Percentiles rank a stretch among this genome's conserved stretches.
These are phyloP conservation scores for Candida stauntonica DNA, from an alignment of 805 yeast genomes.

Conservation along the genomic window DNA sequence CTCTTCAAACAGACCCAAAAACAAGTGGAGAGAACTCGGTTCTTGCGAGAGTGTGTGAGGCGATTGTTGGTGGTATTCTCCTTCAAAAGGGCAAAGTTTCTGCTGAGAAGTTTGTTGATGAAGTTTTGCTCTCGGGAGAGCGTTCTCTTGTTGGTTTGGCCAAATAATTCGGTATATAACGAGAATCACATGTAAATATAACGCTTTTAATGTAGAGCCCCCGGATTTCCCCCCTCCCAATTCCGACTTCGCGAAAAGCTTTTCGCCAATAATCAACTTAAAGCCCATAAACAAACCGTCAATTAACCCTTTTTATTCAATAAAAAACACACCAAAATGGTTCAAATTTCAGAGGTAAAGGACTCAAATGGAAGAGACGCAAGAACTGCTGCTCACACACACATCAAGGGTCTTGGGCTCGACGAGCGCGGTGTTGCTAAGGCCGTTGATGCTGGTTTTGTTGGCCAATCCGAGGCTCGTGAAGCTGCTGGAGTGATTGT, in stretches of 20 bases:
- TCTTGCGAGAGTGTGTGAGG: constrained; percentile 48
- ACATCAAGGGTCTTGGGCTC: constrained; percentile 89
- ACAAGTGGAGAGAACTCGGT: constrained; percentile 55
- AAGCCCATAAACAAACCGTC: not conserved
- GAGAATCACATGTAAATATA: not conserved
- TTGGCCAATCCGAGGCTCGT: constrained; percentile 67
- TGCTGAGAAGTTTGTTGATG: constrained; percentile 57
- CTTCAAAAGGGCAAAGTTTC: constrained; percentile 53
- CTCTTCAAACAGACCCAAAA: constrained; percentile 38
- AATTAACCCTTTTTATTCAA: too few relatives aligned
- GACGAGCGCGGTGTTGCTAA: constrained; percentile 88
- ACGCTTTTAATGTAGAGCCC: not conserved
- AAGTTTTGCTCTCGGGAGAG: constrained; percentile 35
- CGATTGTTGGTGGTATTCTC: constrained; percentile 67
- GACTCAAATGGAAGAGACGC: constrained; percentile 47
- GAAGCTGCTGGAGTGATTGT: constrained; percentile 95
- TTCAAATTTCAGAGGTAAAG: constrained; percentile 72
- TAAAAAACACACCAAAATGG: constrained; percentile 42
- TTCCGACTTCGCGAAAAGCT: too few relatives aligned
- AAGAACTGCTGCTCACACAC: constrained; percentile 95
- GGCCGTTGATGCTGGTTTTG: constrained; percentile 80
- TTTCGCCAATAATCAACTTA: not conserved
- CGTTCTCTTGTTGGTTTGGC: constrained; percentile 22
- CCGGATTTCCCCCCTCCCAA: too few relatives aligned
- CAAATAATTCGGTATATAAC: not conserved